Evolutionary conservation across 1,139 yeast genomes (phyloP).

Genomic region (Saccharomyces hybrid): DNA sequence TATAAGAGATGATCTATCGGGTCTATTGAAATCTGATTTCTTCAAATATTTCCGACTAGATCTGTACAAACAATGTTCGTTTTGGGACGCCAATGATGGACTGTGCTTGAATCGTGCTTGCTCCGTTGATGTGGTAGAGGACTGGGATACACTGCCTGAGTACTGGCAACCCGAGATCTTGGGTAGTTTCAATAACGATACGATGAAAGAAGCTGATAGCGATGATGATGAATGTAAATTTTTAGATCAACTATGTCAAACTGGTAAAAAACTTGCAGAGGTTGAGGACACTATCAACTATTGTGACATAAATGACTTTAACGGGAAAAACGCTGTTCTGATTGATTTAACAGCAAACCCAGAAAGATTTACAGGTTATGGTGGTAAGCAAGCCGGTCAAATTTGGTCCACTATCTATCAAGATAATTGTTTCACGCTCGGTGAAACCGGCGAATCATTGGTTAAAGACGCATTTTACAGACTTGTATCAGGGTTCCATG

Average conservation of each 20-base stretch:
- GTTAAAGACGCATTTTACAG: conserved; percentile 87
- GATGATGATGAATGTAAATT: conserved; percentile 31
- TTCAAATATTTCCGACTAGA: conserved; percentile 84
- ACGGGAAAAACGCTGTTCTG: conserved; percentile 52
- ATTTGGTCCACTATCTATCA: conserved; percentile 91
- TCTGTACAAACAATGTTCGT: conserved; percentile 79
- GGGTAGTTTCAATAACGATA: conserved; percentile 49
- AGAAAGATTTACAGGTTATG: conserved; percentile 93
- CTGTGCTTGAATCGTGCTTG: conserved; percentile 91
- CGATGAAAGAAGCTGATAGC: conserved; percentile 32
- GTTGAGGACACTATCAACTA: conserved; percentile 35
- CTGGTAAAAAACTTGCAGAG: conserved; percentile 9
- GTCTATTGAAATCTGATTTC: conserved; percentile 59
- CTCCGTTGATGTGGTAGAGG: conserved; percentile 72
- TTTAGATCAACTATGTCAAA: conserved; percentile 27
- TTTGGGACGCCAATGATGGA: conserved; percentile 69
- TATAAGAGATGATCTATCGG: conserved; percentile 47
- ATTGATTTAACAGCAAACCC: conserved; percentile 85
- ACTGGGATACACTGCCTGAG: conserved; percentile 64
- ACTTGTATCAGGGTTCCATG: conserved; percentile 87
- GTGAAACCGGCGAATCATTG: conserved; percentile 49
- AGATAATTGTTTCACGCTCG: conserved; percentile 72
- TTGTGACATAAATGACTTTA: conserved; percentile 40
- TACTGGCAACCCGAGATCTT: conserved; percentile 66
- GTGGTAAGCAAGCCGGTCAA: conserved; percentile 84